Evolutionary conservation across 2,329 filamentous ascomycete genomes (phyloP), one percentile per base, ranked within the genome.

Genomic region (Cryphonectria parasitica): DNA sequence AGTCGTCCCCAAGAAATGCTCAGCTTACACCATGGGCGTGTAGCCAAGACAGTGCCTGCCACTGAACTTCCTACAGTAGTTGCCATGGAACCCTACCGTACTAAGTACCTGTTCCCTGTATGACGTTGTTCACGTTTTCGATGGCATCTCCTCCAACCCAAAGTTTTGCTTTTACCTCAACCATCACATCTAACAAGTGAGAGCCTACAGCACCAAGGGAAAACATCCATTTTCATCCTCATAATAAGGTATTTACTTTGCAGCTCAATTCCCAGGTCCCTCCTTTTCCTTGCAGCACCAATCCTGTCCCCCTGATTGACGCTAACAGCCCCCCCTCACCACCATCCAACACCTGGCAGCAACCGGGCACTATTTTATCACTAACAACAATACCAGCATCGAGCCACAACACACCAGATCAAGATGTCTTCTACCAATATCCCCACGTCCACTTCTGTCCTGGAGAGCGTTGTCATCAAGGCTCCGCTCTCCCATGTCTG

Each of bases 391-490:
- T 36, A 58, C 7, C 15, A 22, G 15, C 52, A 66, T 19, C 36
- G 19, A 11, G 22, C 36, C 34, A 45, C 10, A 22, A 11, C 0
- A 22, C 36, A 19, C 13, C 52, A 67, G 28, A 61, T 39, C 41
- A 67, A 56, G n/a, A 63, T 66, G 64, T 75, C 66, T 52, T 62
- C 76, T 45, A 71, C 75, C 67, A 62, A 64, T 45, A 91, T 91
- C 78, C 90, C 90, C 72, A 91, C 90, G 58, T 88, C 88, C 71
- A 91, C 89, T 76, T 90, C 87, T 36, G 88, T 92, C 76, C 82
- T 85, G 75, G 90, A 91, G 82, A 89, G 87, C 69, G 85, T 88
- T 77, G 89, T 93, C 80, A 92, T 93, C 81, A 85, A 88, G 75
- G 90, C 90, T 52, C 87, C 88, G 45, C 86, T 92, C 78, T 85